Conservation (phyloP, 352 stramenopile species). For the Saprolegnia parasitica region DNA sequence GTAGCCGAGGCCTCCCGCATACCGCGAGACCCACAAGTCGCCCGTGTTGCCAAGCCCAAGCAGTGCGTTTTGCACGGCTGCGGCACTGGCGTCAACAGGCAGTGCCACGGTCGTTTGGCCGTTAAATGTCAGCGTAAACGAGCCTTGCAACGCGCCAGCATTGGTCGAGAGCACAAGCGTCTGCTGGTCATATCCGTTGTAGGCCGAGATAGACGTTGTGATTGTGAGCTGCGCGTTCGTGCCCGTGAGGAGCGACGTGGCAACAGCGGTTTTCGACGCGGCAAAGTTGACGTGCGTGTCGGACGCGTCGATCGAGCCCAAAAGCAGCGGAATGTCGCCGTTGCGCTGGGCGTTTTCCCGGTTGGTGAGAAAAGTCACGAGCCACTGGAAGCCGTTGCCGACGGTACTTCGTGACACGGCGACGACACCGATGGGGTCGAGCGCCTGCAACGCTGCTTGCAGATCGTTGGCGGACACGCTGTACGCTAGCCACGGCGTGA, state of each 20-base stretch:
- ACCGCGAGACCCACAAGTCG: slow-evolving; percentile 48
- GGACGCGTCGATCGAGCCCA: slow-evolving; percentile 63
- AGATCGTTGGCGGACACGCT: slow-evolving; percentile 76
- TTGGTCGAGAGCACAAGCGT: slow-evolving; percentile 68
- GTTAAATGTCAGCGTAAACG: slow-evolving; percentile 84
- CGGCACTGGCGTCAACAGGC: slow-evolving; percentile 56
- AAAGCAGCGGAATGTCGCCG: slow-evolving; percentile 49
- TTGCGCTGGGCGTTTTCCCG: slow-evolving; percentile 44
- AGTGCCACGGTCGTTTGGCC: slow-evolving; percentile 72
- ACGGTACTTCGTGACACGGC: slow-evolving; percentile 62
- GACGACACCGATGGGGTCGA: slow-evolving; percentile 82
- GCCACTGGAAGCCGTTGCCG: slow-evolving; percentile 77
- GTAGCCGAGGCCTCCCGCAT: slow-evolving; percentile 39
- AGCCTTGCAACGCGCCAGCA: slow-evolving; percentile 62
- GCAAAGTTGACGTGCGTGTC: slow-evolving; percentile 56
- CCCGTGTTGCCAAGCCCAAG: slow-evolving; percentile 42
- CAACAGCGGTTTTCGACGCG: slow-evolving; percentile 37
- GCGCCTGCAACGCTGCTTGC: slow-evolving; percentile 60
- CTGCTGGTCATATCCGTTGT: slow-evolving; percentile 92
- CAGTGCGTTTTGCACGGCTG: slow-evolving; percentile 48
- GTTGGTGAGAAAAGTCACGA: slow-evolving; percentile 68
- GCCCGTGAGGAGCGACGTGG: slow-evolving; percentile 53
- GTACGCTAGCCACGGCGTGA: slow-evolving; percentile 66
- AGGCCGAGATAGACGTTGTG: slow-evolving; percentile 75
- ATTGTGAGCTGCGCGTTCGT: slow-evolving; percentile 72